Conservation (phyloP, 805 yeast genomes). For the Cyberlindnera samutprakarnensis region DNA sequence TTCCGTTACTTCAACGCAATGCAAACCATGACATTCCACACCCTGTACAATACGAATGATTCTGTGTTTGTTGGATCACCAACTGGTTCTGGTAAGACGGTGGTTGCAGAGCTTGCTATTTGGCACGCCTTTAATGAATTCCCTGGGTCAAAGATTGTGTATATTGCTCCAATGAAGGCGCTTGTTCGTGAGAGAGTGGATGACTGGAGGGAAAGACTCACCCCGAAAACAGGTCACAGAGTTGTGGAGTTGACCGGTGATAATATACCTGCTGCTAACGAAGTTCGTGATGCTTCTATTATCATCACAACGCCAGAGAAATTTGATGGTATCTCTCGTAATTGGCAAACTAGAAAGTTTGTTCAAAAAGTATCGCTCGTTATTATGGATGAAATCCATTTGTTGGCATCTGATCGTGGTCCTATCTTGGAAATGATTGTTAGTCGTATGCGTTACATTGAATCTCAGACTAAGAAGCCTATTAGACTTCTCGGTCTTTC, state of each 20-base stretch:
- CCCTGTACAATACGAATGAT: slow-evolving; percentile 70
- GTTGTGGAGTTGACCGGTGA: slow-evolving; percentile 92
- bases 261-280: slow-evolving; percentile 80
- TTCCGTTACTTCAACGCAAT: slow-evolving; percentile 93
- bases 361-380: slow-evolving; percentile 78
- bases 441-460: slow-evolving; percentile 89
- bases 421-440: slow-evolving; percentile 93
- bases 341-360: slow-evolving; percentile 80
- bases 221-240: slow-evolving; percentile 74
- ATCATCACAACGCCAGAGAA: slow-evolving; percentile 94
- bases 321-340: slow-evolving; percentile 96
- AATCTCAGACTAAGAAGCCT: slow-evolving; percentile 87
- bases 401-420: slow-evolving; percentile 95
- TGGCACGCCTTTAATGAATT: slow-evolving; percentile 89
- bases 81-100: slow-evolving; percentile 97
- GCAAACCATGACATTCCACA: slow-evolving; percentile 96
- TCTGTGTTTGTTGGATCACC: slow-evolving; percentile 95
- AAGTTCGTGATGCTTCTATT: slow-evolving; percentile 73
- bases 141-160: slow-evolving; percentile 86
- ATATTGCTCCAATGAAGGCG: slow-evolving; percentile 91
- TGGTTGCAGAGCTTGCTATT: slow-evolving; percentile 93
- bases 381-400: slow-evolving; percentile 94
- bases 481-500: slow-evolving; percentile 86
- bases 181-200: slow-evolving; percentile 95
- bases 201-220: slow-evolving; percentile 73